Evolutionary conservation across 495 filamentous ascomycete genomes (phyloP).

Genomic region (Lepraria neglecta): DNA sequence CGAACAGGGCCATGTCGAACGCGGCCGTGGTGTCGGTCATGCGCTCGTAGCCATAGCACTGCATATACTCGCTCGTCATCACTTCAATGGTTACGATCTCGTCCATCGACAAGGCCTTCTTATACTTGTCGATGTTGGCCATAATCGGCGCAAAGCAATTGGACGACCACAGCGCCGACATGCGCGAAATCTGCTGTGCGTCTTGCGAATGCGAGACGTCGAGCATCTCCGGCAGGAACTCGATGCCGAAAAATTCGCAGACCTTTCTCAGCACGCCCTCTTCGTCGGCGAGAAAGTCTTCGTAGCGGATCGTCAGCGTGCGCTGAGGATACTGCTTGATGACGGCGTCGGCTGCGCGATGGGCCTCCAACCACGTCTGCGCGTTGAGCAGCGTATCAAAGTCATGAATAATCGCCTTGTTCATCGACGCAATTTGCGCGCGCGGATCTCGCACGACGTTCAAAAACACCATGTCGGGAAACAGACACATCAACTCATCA

Average conservation of each 20-base stretch:
- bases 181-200: conserved; percentile 3
- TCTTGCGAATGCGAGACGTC: conserved; percentile 3
- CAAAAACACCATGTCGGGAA: conserved; percentile 4
- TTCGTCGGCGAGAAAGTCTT: conserved; percentile 3
- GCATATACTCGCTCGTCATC: conserved; percentile 3
- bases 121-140: conserved; percentile 11
- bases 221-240: conserved; percentile 4
- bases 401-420: not conserved
- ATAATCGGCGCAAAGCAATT: conserved; percentile 5
- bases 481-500: conserved; percentile 4
- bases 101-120: conserved; percentile 5
- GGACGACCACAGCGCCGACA: conserved; percentile 2
- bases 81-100: conserved; percentile 12
- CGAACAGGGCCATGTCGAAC: not conserved
- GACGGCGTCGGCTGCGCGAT: not conserved
- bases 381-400: too few relatives aligned
- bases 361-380: too few relatives aligned
- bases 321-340: conserved; percentile 1
- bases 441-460: conserved; percentile 6
- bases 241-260: conserved; percentile 2
- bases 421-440: conserved; percentile 6
- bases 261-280: conserved; percentile 6
- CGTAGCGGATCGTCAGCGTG: conserved; percentile 6
- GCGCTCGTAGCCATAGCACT: not conserved
- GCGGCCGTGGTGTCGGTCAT: not conserved